A percentile compares a stretch with the other conserved stretches of the same genome.
These are phyloP conservation scores for Kazachstania psychrophila DNA, from an alignment of 805 yeast species.

Conservation along the genomic window DNA sequence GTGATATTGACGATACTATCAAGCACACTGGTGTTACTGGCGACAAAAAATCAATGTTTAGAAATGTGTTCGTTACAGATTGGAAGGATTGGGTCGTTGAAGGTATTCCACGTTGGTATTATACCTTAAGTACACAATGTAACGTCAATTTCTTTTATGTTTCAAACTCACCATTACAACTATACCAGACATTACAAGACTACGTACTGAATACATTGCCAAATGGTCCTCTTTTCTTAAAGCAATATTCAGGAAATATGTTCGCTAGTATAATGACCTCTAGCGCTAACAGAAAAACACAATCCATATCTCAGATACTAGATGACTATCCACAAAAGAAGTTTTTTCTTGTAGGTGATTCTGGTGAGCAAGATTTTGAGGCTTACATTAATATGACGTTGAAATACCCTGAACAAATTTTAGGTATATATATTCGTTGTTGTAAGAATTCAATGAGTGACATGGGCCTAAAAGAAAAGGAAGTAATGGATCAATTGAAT, in stretches of 20 bases:
- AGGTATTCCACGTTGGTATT: slow-evolving; percentile 67
- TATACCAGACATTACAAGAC: slow-evolving; percentile 42
- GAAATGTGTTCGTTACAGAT: slow-evolving; percentile 64
- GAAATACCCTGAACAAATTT: slow-evolving; percentile 50
- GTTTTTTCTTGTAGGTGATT: slow-evolving; percentile 85
- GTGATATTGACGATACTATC: slow-evolving; percentile 93
- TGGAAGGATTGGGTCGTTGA: slow-evolving; percentile 62
- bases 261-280: slow-evolving; percentile 80
- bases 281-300: slow-evolving; percentile 68
- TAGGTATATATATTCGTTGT: slow-evolving; percentile 73
- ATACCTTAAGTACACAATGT: slow-evolving; percentile 34
- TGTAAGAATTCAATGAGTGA: slow-evolving; percentile 63
- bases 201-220: slow-evolving; percentile 45
- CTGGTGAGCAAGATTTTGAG: slow-evolving; percentile 92
- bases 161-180: slow-evolving; percentile 91
- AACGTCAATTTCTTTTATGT: slow-evolving; percentile 77
- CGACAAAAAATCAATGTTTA: slow-evolving; percentile 73
- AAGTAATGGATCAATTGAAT: slow-evolving; percentile 27
- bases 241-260: slow-evolving; percentile 76
- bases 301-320: slow-evolving; percentile 52
- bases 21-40: slow-evolving; percentile 85
- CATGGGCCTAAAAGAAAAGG: slow-evolving; percentile 29
- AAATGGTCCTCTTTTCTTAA: slow-evolving; percentile 72
- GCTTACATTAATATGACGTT: slow-evolving; percentile 71
- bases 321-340: slow-evolving; percentile 67